Evolutionary conservation across 2,329 filamentous ascomycete species (phyloP).

Genomic region (Monosporascus cannonballus): DNA sequence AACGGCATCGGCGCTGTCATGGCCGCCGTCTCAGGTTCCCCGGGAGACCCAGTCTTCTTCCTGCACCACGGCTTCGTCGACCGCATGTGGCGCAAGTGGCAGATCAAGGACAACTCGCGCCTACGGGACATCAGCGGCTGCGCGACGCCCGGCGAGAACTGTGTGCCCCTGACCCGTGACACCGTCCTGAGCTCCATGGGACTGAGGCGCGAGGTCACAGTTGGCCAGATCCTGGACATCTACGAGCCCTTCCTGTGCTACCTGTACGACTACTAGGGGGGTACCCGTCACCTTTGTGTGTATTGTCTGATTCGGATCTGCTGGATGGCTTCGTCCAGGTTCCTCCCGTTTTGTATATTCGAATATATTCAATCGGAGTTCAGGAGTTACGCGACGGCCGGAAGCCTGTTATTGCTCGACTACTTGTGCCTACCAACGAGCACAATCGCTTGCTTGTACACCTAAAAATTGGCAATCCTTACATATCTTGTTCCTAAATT

Average conservation of each 20-base stretch:
- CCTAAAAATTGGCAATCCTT: too few species aligned
- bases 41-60: conserved; percentile 29
- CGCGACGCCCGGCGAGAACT: conserved; percentile 17
- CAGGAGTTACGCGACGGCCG: too few species aligned
- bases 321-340: too few species aligned
- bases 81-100: conserved; percentile 28
- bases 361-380: too few species aligned
- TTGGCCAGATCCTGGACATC: conserved; percentile 21
- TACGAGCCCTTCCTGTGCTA: conserved; percentile 24
- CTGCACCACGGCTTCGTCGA: conserved; percentile 30
- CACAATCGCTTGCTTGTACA: too few species aligned
- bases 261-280: conserved; percentile 23
- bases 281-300: too few species aligned
- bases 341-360: too few species aligned
- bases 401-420: too few species aligned
- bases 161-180: conserved; percentile 20
- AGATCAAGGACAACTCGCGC: conserved; percentile 23
- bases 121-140: conserved; percentile 24
- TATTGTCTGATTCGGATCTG: too few species aligned
- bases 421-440: too few species aligned
- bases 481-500: too few species aligned
- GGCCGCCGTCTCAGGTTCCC: conserved; percentile 27
- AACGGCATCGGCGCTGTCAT: conserved; percentile 31
- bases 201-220: conserved; percentile 18
- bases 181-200: conserved; percentile 21